Evolutionary conservation across 2,329 filamentous ascomycete genomes (phyloP).

Genomic region (Volutella citrinella): DNA sequence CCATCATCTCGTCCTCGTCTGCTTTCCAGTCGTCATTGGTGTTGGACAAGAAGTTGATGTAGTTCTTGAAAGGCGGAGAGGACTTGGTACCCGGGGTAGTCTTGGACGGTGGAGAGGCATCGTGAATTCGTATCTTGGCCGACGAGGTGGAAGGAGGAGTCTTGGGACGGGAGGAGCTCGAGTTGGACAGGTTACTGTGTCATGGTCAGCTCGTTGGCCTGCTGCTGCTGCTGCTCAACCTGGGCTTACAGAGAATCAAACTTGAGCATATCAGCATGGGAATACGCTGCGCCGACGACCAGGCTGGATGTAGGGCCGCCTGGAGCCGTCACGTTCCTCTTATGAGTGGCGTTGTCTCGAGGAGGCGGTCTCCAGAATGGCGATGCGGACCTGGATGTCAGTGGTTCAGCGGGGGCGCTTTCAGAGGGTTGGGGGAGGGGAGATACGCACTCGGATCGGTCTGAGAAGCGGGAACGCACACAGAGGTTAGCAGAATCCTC

Average conservation of each 20-base stretch:
- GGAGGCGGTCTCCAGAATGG: conserved; percentile 79
- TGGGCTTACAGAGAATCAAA: conserved; percentile 70
- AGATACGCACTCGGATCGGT: conserved; percentile 59
- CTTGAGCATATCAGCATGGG: conserved; percentile 91
- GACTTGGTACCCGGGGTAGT: conserved; percentile 53
- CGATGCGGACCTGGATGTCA: conserved; percentile 64
- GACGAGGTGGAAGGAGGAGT: conserved; percentile 68
- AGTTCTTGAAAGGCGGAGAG: conserved; percentile 64
- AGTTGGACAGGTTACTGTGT: conserved; percentile 55
- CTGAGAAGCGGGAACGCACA: conserved; percentile 35
- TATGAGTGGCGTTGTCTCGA: conserved; percentile 49
- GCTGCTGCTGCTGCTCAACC: neutral
- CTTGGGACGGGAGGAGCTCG: conserved; percentile 61
- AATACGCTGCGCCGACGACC: conserved; percentile 92
- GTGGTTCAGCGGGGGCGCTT: conserved; percentile 25
- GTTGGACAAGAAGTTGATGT: conserved; percentile 77
- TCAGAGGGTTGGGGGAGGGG: conserved; percentile 4
- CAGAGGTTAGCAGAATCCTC: no score
- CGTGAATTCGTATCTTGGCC: conserved; percentile 46
- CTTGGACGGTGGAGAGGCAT: conserved; percentile 55
- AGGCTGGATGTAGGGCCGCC: conserved; percentile 60
- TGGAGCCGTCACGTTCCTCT: conserved; percentile 42
- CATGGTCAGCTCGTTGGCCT: conserved; percentile 1
- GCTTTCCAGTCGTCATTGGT: conserved; percentile 81
- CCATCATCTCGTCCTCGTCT: conserved; percentile 73